Percentiles rank a stretch among this genome's conserved stretches.
phyloP scores from a whole-genome alignment of 2,329 filamentous ascomycete species.

The Dothistroma pini region DNA sequence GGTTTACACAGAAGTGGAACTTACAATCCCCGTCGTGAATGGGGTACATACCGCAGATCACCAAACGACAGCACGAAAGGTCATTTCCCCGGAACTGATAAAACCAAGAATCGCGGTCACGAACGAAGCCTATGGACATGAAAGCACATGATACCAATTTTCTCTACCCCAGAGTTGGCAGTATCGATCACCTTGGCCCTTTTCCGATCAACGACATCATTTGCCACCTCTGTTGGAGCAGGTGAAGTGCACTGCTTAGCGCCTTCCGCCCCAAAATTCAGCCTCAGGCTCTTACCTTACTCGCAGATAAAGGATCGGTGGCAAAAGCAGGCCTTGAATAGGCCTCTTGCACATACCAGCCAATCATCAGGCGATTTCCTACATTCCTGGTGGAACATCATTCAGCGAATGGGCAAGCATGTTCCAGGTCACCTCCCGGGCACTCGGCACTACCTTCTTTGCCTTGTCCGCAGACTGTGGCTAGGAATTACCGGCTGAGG shows the following conservation, averaged over 20 bases:
- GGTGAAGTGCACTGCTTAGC: background rate
- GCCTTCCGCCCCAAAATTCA: background rate
- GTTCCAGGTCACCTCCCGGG: background rate
- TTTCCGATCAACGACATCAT: background rate
- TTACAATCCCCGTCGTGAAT: background rate
- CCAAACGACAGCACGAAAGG: background rate
- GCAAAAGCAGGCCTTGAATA: background rate
- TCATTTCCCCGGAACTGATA: background rate
- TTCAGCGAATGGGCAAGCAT: background rate
- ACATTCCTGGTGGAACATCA: background rate
- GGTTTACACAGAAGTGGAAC: conserved; percentile 35
- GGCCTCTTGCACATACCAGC: background rate
- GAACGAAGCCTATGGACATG: too few relatives aligned
- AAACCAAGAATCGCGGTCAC: too few relatives aligned
- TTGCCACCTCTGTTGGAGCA: background rate
- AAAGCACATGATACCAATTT: background rate
- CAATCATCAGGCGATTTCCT: background rate
- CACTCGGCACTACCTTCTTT: background rate
- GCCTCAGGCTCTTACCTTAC: background rate
- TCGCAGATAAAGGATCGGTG: background rate
- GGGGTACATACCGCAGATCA: too few relatives aligned
- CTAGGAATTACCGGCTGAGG: too few relatives aligned
- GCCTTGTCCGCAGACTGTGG: background rate
- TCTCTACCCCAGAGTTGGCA: background rate
- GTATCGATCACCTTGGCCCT: background rate